Base-by-base conservation (phyloP, 2,329 filamentous ascomycete genomes). In the Aureobasidium uvarum region DNA sequence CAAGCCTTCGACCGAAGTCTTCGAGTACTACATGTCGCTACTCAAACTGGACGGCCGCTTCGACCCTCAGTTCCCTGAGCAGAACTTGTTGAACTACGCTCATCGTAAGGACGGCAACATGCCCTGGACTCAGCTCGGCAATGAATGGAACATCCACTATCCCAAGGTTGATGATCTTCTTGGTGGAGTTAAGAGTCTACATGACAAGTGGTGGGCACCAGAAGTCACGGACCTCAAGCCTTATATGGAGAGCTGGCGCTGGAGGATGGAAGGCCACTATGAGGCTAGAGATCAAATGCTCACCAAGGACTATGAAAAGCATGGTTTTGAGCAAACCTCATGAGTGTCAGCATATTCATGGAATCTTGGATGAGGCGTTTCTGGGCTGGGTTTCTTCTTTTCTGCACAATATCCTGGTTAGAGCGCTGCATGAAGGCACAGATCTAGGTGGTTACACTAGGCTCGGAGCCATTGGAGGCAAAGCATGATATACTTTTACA, bases 191-290 rank as follows among this genome's bases (percentile, higher is more conserved):
- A 70, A 70, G 41, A 75, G 72, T 62, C 68, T 78, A 55, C 77
- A 79, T 51, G 76, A 75, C 67, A 79, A 79, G 69, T 79, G 74
- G 74, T 79, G 77, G 77, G 67, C 71, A 45, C 74, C 72, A 1
- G 72, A 69, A 31, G 70, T 74, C 43, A 66, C 71, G 48, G 71
- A 74, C 60, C 70, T 79, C 38, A 68, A 66, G 25, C 71, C 71
- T 20, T 74, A 73, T 60, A 66, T 79, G 55, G 64, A 67, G 51
- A 72, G 70, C 20, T 71, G 70, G 55, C 72, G 72, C 68, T 76
- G 68, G 76, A 71, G 56, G 67, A 73, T 74, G 74, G 73, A 72
- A 69, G 78, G 69, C 69, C 79, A 74, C 68, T 76, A 72, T 31
- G 72, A 76, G 45, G 75, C 72, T 5, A 70, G 68, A 59, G 74